Base-by-base conservation (phyloP, 441 rosid genomes). In the Geranium incanum region DNA sequence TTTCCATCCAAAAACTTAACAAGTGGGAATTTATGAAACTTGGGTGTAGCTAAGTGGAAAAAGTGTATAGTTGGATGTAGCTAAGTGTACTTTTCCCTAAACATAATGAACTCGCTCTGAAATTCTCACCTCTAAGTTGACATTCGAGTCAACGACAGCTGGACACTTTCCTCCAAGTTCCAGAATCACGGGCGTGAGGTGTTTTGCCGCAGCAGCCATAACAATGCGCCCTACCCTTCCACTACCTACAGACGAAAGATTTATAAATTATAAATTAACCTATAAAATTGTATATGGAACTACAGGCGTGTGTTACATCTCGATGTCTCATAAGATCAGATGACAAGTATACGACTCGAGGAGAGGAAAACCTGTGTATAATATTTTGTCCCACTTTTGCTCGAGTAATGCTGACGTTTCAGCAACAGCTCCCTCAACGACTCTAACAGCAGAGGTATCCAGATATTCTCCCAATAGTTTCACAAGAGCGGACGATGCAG, bases 91-190 rank as follows among this genome's bases (percentile, higher is more conserved):
- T 28, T 28, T 28, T 28, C 33, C 33, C 33, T 28, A 28, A 28
- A 28, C 33, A 28, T 28, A 28, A 28, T 28, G 33, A 28, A 28
- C 16, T 3, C n/a, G 57, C 57, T 12, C 16, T 16, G 68, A 62
- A 62, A 21, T 37, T 18, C 71, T 73, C 82, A 86, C 93, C 70
- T 84, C 77, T 81, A 88, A 76, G 76, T 84, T 69, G 66, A 84
- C 78, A 18, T 74, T 74, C 0, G 93, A 82, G 84, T 88, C 93
- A 36, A 87, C 82, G 36, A 88, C 81, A 52, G 85, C 91, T 0
- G 93, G 93, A 67, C 87, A 84, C 75, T 88, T 88, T 73, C 94
- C 94, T 74, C 91, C 94, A 48, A 88, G 94, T 79, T 88, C 94
- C 33, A 87, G 76, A 45, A 80, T 78, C 65, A 87, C 88, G 0